phyloP scores from a whole-genome alignment of 2,329 filamentous ascomycete genomes.

The Drechslerella coelobrocha region DNA sequence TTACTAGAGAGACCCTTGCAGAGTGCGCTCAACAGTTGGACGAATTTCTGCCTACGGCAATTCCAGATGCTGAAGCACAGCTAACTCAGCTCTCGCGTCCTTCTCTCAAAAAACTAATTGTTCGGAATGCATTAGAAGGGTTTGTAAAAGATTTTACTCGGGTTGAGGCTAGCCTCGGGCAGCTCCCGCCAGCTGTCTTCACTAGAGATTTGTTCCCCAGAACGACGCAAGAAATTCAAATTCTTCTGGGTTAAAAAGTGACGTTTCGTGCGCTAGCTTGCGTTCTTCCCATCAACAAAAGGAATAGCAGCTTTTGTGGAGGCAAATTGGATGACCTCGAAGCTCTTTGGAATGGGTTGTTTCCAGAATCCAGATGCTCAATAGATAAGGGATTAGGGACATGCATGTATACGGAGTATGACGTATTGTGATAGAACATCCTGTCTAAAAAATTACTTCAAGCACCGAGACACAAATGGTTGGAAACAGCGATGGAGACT shows the following conservation, averaged over 20 bases:
- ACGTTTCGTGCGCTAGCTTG: not conserved
- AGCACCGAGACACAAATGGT: not conserved
- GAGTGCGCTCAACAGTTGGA: constrained; percentile 78
- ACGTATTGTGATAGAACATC: too few species aligned
- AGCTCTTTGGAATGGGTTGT: too few species aligned
- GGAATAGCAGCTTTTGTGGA: too few species aligned
- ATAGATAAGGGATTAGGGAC: too few species aligned
- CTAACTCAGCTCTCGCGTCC: constrained; percentile 76
- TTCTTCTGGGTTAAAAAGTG: constrained; percentile 60
- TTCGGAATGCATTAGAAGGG: constrained; percentile 78
- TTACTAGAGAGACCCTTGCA: constrained; percentile 66
- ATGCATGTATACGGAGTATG: too few species aligned
- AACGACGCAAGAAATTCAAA: constrained; percentile 68
- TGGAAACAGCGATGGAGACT: not conserved
- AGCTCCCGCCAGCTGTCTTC: constrained; percentile 51
- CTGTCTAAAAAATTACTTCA: too few species aligned
- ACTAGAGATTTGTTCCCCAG: constrained; percentile 64
- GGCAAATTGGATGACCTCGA: too few species aligned
- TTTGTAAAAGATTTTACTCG: constrained; percentile 87
- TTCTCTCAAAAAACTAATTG: constrained; percentile 74
- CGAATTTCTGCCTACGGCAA: constrained; percentile 86
- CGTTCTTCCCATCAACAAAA: too few species aligned
- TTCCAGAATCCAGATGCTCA: too few species aligned
- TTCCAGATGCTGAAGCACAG: constrained; percentile 89
- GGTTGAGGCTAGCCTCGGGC: constrained; percentile 68